Percentiles rank a stretch among this genome's conserved stretches.
These are phyloP conservation scores for Cladorrhinum sp. DNA, from an alignment of 2,329 filamentous ascomycete genomes.

Conservation along the genomic window DNA sequence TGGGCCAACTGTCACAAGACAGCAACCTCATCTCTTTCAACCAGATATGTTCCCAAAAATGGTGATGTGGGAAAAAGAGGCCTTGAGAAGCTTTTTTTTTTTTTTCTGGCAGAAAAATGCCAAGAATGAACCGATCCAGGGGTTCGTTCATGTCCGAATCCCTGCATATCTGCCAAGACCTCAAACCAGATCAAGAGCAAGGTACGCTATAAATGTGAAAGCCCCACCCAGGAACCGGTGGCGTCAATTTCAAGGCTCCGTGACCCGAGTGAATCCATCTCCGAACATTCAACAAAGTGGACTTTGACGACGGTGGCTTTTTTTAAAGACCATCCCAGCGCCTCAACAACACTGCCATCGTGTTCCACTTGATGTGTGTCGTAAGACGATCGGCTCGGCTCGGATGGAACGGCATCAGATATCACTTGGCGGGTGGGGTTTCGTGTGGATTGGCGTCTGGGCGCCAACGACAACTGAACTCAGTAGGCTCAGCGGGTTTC, in stretches of 20 bases:
- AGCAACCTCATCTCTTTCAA: too few relatives aligned
- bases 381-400: neutral
- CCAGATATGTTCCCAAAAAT: too few relatives aligned
- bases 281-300: too few relatives aligned
- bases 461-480: neutral
- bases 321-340: neutral
- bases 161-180: neutral
- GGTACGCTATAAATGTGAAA: too few relatives aligned
- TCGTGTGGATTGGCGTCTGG: neutral
- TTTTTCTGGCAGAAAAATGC: neutral
- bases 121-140: neutral
- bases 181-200: neutral
- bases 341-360: neutral
- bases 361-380: neutral
- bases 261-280: too few relatives aligned
- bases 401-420: neutral
- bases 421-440: neutral
- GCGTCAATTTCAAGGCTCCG: too few relatives aligned
- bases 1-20: too few relatives aligned
- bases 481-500: neutral
- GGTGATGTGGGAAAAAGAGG: too few relatives aligned
- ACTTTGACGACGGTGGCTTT: too few relatives aligned
- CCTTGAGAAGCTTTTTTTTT: neutral
- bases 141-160: neutral
- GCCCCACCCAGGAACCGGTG: too few relatives aligned